phyloP scores from a whole-genome alignment of 176 grass and related monocot genomes.

The Rhynchospora tenuis region DNA sequence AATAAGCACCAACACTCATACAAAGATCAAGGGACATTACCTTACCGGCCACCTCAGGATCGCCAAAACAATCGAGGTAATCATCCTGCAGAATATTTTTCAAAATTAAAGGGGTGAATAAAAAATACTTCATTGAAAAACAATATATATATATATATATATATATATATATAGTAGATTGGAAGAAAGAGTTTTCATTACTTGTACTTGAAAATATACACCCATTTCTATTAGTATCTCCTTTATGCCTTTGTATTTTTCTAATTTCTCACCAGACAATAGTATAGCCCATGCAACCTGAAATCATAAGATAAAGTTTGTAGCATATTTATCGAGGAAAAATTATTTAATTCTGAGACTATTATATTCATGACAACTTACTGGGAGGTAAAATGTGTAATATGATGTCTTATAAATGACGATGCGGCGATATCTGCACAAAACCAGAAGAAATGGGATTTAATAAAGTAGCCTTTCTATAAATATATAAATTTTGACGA shows the following conservation, averaged over 20 bases:
- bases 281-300: slow-evolving; percentile 48
- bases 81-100: slow-evolving; percentile 48
- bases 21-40: background rate
- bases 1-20: background rate
- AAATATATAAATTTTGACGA: background rate
- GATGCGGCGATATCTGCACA: slow-evolving; percentile 42
- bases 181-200: background rate
- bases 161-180: background rate
- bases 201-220: slow-evolving; percentile 72
- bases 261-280: slow-evolving; percentile 26
- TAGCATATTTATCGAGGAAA: no score
- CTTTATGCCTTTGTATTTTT: slow-evolving; percentile 26
- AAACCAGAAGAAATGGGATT: slow-evolving; percentile 9
- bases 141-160: no score
- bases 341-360: no score
- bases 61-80: slow-evolving; percentile 81
- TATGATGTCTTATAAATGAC: slow-evolving; percentile 66
- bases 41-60: slow-evolving; percentile 62
- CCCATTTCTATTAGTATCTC: slow-evolving; percentile 58
- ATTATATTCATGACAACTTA: slow-evolving; percentile 17
- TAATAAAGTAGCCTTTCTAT: background rate
- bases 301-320: background rate
- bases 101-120: background rate
- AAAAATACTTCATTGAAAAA: background rate
- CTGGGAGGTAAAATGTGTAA: slow-evolving; percentile 64